Percentiles rank a stretch among this genome's conserved stretches.
These are phyloP conservation scores for Ceratobasidium sp. DNA, from an alignment of 1,284 basidiomycete species.

Conservation along the genomic window DNA sequence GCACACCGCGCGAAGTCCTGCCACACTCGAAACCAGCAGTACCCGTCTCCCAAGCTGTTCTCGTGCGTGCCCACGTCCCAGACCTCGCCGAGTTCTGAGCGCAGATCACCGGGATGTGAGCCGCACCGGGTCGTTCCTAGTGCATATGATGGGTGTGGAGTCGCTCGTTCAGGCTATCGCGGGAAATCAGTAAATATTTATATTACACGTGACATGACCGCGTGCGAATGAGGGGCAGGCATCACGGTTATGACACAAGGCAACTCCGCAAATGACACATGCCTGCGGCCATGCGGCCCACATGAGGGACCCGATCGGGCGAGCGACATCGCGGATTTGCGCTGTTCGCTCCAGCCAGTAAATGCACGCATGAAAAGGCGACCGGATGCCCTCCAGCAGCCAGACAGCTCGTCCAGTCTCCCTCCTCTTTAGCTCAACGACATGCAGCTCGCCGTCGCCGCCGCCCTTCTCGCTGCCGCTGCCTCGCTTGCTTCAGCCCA, in stretches of 20 bases:
- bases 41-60: background rate
- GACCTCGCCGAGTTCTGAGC: background rate
- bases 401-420: constrained; percentile 32
- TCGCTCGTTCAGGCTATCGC: background rate
- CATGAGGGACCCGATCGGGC: constrained; percentile 14
- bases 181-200: constrained; percentile 13
- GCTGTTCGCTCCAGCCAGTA: constrained; percentile 29
- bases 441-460: constrained; percentile 30
- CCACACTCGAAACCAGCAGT: background rate
- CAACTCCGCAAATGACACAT: constrained; percentile 3
- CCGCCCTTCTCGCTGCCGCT: constrained; percentile 21
- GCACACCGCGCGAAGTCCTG: constrained; percentile 1
- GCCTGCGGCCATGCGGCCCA: constrained; percentile 18
- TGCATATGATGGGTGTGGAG: constrained; percentile 14
- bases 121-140: background rate
- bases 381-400: background rate
- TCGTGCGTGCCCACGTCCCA: background rate
- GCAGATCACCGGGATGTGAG: constrained; percentile 1
- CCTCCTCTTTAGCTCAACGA: background rate
- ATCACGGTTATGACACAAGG: constrained; percentile 24
- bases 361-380: constrained; percentile 32
- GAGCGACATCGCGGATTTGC: constrained; percentile 20
- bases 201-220: constrained; percentile 25
- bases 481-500: constrained; percentile 29
- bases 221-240: background rate